These are phyloP conservation scores for Trichoderma sp. DNA, from an alignment of 2,329 filamentous ascomycete species.

Conservation along the genomic window DNA sequence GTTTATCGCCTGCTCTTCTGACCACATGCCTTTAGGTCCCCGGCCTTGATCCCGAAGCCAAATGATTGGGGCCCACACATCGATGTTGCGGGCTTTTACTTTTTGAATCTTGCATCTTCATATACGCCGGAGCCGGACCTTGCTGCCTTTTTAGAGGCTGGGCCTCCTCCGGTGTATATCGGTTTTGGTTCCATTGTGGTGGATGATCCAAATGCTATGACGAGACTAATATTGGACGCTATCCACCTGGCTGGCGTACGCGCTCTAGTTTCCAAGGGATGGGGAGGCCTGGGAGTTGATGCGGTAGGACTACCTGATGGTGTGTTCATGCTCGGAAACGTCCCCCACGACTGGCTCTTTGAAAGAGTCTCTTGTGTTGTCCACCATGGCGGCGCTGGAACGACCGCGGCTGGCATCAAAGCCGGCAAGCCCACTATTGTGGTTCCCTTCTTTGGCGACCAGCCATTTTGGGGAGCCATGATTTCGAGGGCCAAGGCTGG, in stretches of 20 bases:
- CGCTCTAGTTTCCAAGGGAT: slow-evolving; percentile 81
- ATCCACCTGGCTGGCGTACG: slow-evolving; percentile 65
- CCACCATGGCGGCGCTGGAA: slow-evolving; percentile 85
- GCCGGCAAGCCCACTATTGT: slow-evolving; percentile 77
- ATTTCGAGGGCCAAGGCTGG: slow-evolving; percentile 70
- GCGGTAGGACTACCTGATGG: slow-evolving; percentile 67
- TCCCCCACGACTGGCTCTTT: slow-evolving; percentile 88
- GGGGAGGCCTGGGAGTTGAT: slow-evolving; percentile 79
- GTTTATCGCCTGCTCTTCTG: not conserved
- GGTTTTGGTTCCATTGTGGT: slow-evolving; percentile 83
- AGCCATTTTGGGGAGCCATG: slow-evolving; percentile 81
- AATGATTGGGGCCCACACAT: slow-evolving; percentile 72
- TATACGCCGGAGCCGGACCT: slow-evolving; percentile 67
- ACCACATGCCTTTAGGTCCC: slow-evolving; percentile 48
- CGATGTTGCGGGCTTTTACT: slow-evolving; percentile 73
- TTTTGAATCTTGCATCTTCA: slow-evolving; percentile 64
- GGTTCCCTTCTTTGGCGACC: slow-evolving; percentile 84
- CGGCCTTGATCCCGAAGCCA: slow-evolving; percentile 74
- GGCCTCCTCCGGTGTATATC: slow-evolving; percentile 74
- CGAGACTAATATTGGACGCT: slow-evolving; percentile 69
- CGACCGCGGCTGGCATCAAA: slow-evolving; percentile 81
- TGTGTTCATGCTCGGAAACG: slow-evolving; percentile 81
- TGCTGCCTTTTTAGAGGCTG: slow-evolving; percentile 62
- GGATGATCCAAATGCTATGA: slow-evolving; percentile 70
- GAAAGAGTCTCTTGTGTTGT: slow-evolving; percentile 77